These are phyloP conservation scores for Alnus glutinosa DNA, from an alignment of 306 rosid genomes.

Conservation along the genomic window DNA sequence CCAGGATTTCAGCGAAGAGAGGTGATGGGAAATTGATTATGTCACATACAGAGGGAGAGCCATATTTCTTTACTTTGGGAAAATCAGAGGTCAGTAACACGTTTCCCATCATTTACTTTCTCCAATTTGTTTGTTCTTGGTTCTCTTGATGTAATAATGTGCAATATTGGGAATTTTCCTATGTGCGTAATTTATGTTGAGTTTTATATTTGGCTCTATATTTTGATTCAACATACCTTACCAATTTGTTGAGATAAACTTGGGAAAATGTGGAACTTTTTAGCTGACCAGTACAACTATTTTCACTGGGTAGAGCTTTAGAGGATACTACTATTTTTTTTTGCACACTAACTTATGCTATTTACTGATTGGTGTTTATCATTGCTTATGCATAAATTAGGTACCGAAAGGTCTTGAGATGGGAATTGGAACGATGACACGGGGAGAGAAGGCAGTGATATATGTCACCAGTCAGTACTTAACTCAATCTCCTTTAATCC, in stretches of 20 bases:
- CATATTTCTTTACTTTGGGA: slow-evolving; percentile 84
- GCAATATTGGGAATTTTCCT: slow-evolving; percentile 12
- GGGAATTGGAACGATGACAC: slow-evolving; percentile 90
- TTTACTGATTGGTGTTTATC: slow-evolving; percentile 10
- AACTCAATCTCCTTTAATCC: slow-evolving; percentile 70
- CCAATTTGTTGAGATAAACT: slow-evolving; percentile 1
- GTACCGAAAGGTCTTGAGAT: slow-evolving; percentile 97
- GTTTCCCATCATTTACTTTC: slow-evolving; percentile 16
- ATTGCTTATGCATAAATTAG: slow-evolving; percentile 42
- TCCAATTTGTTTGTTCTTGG: background rate
- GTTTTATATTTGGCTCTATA: slow-evolving; percentile 3
- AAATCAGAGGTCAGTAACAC: slow-evolving; percentile 71
- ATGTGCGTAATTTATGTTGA: background rate
- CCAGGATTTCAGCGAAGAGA: slow-evolving; percentile 85
- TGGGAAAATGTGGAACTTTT: background rate
- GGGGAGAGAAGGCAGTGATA: slow-evolving; percentile 83
- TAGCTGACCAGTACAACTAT: slow-evolving; percentile 2
- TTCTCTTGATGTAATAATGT: background rate
- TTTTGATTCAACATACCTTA: background rate
- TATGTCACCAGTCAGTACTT: slow-evolving; percentile 71
- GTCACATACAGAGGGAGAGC: slow-evolving; percentile 70
- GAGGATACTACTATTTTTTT: background rate
- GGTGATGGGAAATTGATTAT: slow-evolving; percentile 65
- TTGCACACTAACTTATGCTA: slow-evolving; percentile 1
- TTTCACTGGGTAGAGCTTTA: slow-evolving; percentile 18